A percentile compares a stretch with the other conserved stretches of the same genome.
Evolutionary conservation across 2,329 filamentous ascomycete genomes (phyloP).

Genomic region (Dothistroma pini): DNA sequence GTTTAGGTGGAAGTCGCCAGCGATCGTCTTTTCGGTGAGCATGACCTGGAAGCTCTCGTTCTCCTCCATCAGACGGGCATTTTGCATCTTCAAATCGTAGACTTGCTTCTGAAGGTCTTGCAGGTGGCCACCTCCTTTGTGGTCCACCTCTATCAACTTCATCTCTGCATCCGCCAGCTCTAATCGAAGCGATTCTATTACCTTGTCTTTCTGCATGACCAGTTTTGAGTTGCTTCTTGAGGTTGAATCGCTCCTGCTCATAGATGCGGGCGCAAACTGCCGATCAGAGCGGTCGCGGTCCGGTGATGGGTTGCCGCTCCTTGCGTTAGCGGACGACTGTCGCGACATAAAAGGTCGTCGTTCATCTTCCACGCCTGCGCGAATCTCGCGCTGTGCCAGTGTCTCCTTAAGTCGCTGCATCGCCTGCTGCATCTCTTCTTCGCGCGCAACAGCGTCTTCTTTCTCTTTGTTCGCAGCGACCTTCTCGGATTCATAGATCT

Average conservation of each 20-base stretch:
- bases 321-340: conserved; percentile 25
- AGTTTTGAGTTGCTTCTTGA: conserved; percentile 71
- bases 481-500: conserved; percentile 86
- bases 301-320: conserved; percentile 49
- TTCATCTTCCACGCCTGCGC: conserved; percentile 49
- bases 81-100: conserved; percentile 90
- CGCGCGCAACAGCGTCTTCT: conserved; percentile 76
- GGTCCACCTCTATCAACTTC: conserved; percentile 91
- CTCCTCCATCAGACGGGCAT: conserved; percentile 94
- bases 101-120: conserved; percentile 87
- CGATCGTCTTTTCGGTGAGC: conserved; percentile 89
- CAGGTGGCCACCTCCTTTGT: conserved; percentile 80
- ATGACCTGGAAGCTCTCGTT: conserved; percentile 97
- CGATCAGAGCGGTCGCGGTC: conserved; percentile 54
- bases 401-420: conserved; percentile 91
- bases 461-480: conserved; percentile 86
- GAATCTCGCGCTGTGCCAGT: conserved; percentile 68
- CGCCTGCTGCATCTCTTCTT: conserved; percentile 85
- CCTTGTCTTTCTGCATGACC: conserved; percentile 89
- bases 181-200: conserved; percentile 86
- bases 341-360: conserved; percentile 50
- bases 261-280: conserved; percentile 76
- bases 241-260: conserved; percentile 77
- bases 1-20: conserved; percentile 68
- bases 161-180: conserved; percentile 95